phyloP scores from a whole-genome alignment of 768 basidiomycete species.

The Boletellus emodensis region DNA sequence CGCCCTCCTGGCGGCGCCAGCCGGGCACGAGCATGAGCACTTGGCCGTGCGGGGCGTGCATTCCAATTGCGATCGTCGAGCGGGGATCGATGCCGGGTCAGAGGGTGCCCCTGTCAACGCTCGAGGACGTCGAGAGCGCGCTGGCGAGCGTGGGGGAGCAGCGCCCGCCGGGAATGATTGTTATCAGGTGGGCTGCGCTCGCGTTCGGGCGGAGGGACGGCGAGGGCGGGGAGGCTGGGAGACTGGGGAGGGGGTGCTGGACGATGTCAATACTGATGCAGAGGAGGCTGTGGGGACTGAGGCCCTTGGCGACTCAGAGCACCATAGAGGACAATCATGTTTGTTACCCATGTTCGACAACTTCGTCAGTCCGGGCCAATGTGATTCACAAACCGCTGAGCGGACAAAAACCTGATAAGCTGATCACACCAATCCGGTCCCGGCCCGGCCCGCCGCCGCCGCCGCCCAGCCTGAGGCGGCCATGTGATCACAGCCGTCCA shows the following conservation, averaged over 20 bases:
- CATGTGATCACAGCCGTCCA: too few relatives aligned
- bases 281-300: background rate
- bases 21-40: background rate
- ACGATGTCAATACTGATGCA: constrained; percentile 42
- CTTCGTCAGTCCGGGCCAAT: too few relatives aligned
- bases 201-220: constrained; percentile 42
- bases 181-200: constrained; percentile 88
- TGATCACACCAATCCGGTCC: too few relatives aligned
- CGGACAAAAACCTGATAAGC: too few relatives aligned
- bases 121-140: constrained; percentile 65
- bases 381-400: too few relatives aligned
- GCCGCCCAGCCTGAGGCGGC: too few relatives aligned
- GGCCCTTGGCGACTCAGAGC: too few relatives aligned
- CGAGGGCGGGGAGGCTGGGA: constrained; percentile 51
- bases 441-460: too few relatives aligned
- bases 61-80: constrained; percentile 92
- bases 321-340: too few relatives aligned
- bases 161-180: constrained; percentile 93
- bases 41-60: constrained; percentile 48
- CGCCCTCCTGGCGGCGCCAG: constrained; percentile 40
- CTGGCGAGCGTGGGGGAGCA: constrained; percentile 78
- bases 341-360: too few relatives aligned
- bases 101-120: constrained; percentile 73
- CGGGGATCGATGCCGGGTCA: constrained; percentile 94
- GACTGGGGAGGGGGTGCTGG: constrained; percentile 75